Conservation (phyloP, 2,329 filamentous ascomycete species). For the Xylariaceae sp. region DNA sequence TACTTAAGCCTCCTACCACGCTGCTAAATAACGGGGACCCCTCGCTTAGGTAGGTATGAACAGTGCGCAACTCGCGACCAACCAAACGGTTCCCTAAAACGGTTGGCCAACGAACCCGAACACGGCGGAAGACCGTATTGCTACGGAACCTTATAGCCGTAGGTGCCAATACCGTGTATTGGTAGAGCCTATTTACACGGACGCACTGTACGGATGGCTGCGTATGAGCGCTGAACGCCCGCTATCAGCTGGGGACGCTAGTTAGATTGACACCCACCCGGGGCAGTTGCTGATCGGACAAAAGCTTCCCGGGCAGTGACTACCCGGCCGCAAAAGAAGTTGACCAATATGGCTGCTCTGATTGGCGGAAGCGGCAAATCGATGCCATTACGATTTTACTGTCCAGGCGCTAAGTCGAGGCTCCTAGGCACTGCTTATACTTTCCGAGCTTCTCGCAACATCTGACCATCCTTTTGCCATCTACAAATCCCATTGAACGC, state of each 20-base stretch:
- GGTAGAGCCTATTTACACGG: not conserved
- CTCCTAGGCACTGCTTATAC: conserved; percentile 3
- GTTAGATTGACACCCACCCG: too few relatives aligned
- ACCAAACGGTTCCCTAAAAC: too few relatives aligned
- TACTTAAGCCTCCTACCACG: too few relatives aligned
- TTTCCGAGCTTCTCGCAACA: conserved; percentile 22
- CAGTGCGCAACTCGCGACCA: too few relatives aligned
- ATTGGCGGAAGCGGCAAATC: conserved; percentile 36
- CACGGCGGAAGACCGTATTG: too few relatives aligned
- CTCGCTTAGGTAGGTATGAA: too few relatives aligned
- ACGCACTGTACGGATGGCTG: not conserved
- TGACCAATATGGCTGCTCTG: conserved; percentile 31
- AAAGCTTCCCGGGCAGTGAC: not conserved
- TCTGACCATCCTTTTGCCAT: conserved; percentile 29
- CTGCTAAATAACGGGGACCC: too few relatives aligned
- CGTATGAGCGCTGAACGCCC: too few relatives aligned
- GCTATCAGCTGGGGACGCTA: too few relatives aligned
- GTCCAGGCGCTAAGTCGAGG: not conserved
- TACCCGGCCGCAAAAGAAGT: conserved; percentile 1
- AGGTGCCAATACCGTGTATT: conserved; percentile 1
- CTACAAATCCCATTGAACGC: not conserved
- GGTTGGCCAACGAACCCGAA: too few relatives aligned
- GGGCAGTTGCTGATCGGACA: not conserved
- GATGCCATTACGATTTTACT: not conserved
- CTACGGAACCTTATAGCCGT: not conserved